Percentiles rank a stretch among this genome's conserved stretches.
Evolutionary conservation across 1,284 basidiomycete genomes (phyloP).

Genomic region (Leccinum colubrinum): DNA sequence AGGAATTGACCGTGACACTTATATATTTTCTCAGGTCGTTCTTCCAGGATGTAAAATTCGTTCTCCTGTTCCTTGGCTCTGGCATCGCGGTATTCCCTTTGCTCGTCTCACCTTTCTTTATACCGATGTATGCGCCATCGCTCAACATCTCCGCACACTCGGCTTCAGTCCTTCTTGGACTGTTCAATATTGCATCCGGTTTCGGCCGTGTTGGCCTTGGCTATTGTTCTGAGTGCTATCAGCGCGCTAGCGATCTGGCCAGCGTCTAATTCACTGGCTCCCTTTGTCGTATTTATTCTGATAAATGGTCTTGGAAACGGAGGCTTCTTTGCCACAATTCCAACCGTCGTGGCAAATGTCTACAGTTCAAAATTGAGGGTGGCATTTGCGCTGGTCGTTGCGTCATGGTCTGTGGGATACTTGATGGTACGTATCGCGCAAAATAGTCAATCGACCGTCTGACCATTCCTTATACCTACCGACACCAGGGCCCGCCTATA

Average conservation of each 20-base stretch:
- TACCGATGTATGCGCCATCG: constrained; percentile 34
- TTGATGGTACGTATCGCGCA: constrained; percentile 19
- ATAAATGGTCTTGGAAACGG: constrained; percentile 33
- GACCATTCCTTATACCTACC: constrained; percentile 15
- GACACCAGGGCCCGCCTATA: constrained; percentile 20
- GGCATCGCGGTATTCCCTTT: constrained; percentile 36
- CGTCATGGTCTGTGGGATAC: constrained; percentile 32
- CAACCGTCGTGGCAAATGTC: constrained; percentile 30
- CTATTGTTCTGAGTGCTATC: constrained; percentile 26
- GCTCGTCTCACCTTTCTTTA: constrained; percentile 38
- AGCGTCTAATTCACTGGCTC: constrained; percentile 29
- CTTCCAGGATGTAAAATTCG: constrained; percentile 34
- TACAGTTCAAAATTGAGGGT: constrained; percentile 28
- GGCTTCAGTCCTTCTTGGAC: constrained; percentile 14
- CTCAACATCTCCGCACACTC: constrained; percentile 27
- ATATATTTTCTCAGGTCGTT: constrained; percentile 22
- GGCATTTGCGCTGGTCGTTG: constrained; percentile 34
- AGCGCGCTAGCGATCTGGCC: constrained; percentile 38
- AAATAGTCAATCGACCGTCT: neutral
- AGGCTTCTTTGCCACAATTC: constrained; percentile 36
- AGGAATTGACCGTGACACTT: neutral
- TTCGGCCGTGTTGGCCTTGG: constrained; percentile 32
- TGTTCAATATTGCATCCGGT: constrained; percentile 36
- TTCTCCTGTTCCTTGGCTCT: constrained; percentile 35
- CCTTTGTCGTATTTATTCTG: constrained; percentile 31